These are phyloP conservation scores for Colletotrichum filicis DNA, from an alignment of 2,329 filamentous ascomycete genomes.

Conservation along the genomic window DNA sequence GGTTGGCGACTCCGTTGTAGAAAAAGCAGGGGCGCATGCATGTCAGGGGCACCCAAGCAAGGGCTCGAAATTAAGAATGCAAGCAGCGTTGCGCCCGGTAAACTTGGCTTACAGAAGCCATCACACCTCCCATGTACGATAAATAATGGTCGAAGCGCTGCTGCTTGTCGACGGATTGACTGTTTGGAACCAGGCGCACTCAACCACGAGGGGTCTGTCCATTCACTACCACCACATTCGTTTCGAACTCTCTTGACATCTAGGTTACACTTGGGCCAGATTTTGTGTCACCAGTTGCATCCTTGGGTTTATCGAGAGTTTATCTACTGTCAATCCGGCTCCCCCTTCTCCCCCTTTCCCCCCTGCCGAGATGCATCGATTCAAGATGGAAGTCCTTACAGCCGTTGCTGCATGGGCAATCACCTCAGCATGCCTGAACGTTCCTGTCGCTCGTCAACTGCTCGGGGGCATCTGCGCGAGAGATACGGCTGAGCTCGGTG, in stretches of 20 bases:
- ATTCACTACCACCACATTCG: neutral
- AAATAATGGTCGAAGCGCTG: slow-evolving; percentile 18
- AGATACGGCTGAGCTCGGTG: slow-evolving; percentile 40
- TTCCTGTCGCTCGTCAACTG: slow-evolving; percentile 25
- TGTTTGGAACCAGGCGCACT: neutral
- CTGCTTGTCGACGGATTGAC: neutral
- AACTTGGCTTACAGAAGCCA: neutral
- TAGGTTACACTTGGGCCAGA: neutral
- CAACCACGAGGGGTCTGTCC: neutral
- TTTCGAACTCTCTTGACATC: neutral
- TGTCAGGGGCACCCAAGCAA: neutral
- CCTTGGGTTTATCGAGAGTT: neutral
- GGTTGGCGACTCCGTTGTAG: neutral
- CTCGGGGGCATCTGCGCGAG: slow-evolving; percentile 35
- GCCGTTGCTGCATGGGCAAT: slow-evolving; percentile 42
- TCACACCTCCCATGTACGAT: neutral
- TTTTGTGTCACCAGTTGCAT: neutral
- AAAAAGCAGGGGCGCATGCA: slow-evolving; percentile 1
- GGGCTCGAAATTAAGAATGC: slow-evolving; percentile 19
- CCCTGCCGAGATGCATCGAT: slow-evolving; percentile 13
- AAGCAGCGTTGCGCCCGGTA: neutral
- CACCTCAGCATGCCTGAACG: slow-evolving; percentile 36
- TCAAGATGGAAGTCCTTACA: slow-evolving; percentile 40
- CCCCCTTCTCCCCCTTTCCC: neutral
- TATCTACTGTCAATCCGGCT: neutral